These are phyloP conservation scores for Sphaerobolus stellatus DNA, from an alignment of 1,284 basidiomycete genomes.

Conservation along the genomic window DNA sequence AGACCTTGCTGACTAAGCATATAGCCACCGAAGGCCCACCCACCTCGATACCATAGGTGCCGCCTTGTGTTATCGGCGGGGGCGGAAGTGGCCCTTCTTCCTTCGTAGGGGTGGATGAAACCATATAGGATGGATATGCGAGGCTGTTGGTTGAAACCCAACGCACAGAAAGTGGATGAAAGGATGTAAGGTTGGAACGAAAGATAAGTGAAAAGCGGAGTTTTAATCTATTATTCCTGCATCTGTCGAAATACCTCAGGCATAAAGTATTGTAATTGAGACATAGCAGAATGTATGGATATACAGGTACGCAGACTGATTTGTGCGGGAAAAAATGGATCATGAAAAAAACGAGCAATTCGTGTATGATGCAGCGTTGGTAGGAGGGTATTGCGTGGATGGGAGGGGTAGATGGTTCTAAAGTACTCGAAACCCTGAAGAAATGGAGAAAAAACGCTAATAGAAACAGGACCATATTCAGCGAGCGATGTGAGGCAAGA, in stretches of 20 bases:
- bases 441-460: constrained; percentile 7
- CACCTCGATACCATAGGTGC: constrained; percentile 74
- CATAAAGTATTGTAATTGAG: no score
- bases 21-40: constrained; percentile 29
- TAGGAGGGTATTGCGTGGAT: constrained; percentile 11
- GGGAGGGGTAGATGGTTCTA: constrained; percentile 1
- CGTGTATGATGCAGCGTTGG: constrained; percentile 10
- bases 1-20: constrained; percentile 25
- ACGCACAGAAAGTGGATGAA: background rate
- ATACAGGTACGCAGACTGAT: no score
- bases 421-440: constrained; percentile 6
- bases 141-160: background rate
- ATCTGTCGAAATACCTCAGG: no score
- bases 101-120: constrained; percentile 21
- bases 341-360: background rate
- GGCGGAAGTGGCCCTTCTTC: constrained; percentile 54
- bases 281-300: no score
- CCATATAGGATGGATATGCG: constrained; percentile 11
- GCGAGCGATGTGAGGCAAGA: background rate
- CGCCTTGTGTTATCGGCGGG: constrained; percentile 62
- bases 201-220: background rate
- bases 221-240: background rate
- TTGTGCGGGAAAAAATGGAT: no score
- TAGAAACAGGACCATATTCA: constrained; percentile 7
- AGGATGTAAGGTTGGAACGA: background rate